Base-by-base conservation (phyloP, 768 basidiomycete species). In the Tubosaeta sp. region DNA sequence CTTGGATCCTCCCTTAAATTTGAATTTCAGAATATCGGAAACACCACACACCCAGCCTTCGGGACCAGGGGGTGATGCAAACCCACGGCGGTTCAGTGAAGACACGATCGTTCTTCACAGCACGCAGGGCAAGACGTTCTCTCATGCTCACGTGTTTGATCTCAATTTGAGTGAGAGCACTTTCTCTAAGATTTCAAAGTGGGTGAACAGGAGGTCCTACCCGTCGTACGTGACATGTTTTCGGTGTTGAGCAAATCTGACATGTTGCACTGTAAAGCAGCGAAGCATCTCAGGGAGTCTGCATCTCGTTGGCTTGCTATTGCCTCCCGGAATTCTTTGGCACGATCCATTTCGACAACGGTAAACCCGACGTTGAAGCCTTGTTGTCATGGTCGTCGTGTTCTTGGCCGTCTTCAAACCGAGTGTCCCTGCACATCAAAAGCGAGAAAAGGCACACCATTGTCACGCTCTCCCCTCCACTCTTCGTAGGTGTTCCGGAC, bases 301-400 rank as follows among this genome's bases (percentile, higher is more conserved):
- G 79, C 48, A 54, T 80, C 25, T 76, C 77, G 3, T 59, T 82
- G 27, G 74, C 66, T 5, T 79, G 76, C 46, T 82, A 76, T 65
- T 65, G 61, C 31, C 66, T 66, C 38, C 53, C 58, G 7, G 66
- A 65, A 12, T 16, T 67, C n/a, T 56, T 50, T 42, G 26, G 54
- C 62, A 51, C 43, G 46, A 34, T 55, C 52, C 55, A 54, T 43
- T 47, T 44, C n/a, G 50, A 55, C 39, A 41, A 31, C 45, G 56
- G 50, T 48, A 37, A 42, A 60, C 47, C 44, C 46, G 44, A 60
- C 50, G 53, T 65, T 4, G 48, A 50, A 51, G 43, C 56, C 26
- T 46, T 68, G 46, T 56, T 71, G 6, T 58, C 63, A 9, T 55
- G 58, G 8, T 50, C 70, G 3, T 55, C 64, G 5, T 75, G 74